Evolutionary conservation across 208 protist species (phyloP), one percentile per base, ranked within the genome.

Genomic region (Leishmania arabica): DNA sequence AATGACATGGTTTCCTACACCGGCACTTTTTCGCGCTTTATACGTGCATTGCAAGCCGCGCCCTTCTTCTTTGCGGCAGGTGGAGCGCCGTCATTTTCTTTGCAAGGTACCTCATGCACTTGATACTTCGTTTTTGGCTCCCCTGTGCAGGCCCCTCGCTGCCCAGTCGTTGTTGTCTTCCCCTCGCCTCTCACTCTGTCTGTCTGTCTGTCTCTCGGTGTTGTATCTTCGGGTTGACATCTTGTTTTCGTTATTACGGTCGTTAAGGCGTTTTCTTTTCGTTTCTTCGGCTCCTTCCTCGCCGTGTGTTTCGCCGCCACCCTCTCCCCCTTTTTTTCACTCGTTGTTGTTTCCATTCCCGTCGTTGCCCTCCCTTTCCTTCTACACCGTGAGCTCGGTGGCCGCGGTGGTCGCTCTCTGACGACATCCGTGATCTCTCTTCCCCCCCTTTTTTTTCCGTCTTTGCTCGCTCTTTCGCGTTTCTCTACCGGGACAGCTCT

Each of bases 211-310:
- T 69, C 2, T 51, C 11, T 72, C 27, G 40, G 42, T 15, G 40
- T 17, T 7, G 13, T 31, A 62, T 62, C 56, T 62, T n/a, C 24
- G 2, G 56, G 24, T 62, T 62, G 19, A 31, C 56, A 62, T 62
- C 24, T n/a, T 62, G 0, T 11, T 8, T 31, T 62, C 19, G 7
- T 34, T 78, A 34, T 54, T 24, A n/a, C 37, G 8, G 45, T 53
- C 56, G 8, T 78, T 69, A 62, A 7, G 6, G 53, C 53, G 13
- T 78, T 53, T 70, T 80, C n/a, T 69, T 69, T 42, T 69, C 5
- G 64, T 69, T 17, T 42, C 34, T 42, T 4, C 19, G 21, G 21
- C 5, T 49, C 24, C 40, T 47, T 47, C 19, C 13, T 47, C 40
- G 5, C 6, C 8, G 15, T 71, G 21, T 49, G 66, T 45, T 45